These are phyloP conservation scores for Lipomyces sp. DNA, from an alignment of 805 yeast species.

Conservation along the genomic window DNA sequence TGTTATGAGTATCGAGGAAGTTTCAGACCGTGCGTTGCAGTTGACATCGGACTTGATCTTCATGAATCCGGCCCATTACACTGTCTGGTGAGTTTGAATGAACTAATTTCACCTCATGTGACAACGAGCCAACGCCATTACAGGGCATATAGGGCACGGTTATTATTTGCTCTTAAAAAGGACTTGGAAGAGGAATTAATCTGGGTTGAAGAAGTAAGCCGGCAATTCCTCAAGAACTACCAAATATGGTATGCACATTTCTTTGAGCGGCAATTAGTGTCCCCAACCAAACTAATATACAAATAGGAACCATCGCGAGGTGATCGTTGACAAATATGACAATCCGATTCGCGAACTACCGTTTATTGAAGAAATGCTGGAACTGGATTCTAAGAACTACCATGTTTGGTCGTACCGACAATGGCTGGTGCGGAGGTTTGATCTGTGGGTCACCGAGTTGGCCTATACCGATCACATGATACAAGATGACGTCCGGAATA, in stretches of 20 bases:
- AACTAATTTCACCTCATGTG: background rate
- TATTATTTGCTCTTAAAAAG: conserved; percentile 41
- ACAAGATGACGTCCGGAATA: conserved; percentile 73
- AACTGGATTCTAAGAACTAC: conserved; percentile 84
- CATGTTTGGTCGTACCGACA: conserved; percentile 95
- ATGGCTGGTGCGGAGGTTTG: conserved; percentile 72
- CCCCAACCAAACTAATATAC: background rate
- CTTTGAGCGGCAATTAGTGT: too few relatives aligned
- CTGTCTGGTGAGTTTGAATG: conserved; percentile 66
- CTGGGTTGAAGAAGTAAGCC: conserved; percentile 79
- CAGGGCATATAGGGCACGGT: conserved; percentile 45
- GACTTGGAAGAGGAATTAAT: conserved; percentile 61
- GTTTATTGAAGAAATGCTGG: conserved; percentile 67
- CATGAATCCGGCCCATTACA: conserved; percentile 85
- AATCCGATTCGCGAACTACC: conserved; percentile 64
- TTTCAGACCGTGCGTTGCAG: conserved; percentile 70
- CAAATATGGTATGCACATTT: conserved; percentile 67
- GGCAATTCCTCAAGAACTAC: conserved; percentile 84
- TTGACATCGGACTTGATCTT: conserved; percentile 68
- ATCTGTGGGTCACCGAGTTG: conserved; percentile 58
- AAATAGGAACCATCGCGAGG: conserved; percentile 73
- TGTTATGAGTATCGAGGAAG: conserved; percentile 62
- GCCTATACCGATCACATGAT: conserved; percentile 56
- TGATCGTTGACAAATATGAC: conserved; percentile 28
- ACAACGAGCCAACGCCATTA: background rate